These are phyloP conservation scores for Ochromonadaceae sp. DNA, from an alignment of 352 stramenopile genomes.

Conservation along the genomic window DNA sequence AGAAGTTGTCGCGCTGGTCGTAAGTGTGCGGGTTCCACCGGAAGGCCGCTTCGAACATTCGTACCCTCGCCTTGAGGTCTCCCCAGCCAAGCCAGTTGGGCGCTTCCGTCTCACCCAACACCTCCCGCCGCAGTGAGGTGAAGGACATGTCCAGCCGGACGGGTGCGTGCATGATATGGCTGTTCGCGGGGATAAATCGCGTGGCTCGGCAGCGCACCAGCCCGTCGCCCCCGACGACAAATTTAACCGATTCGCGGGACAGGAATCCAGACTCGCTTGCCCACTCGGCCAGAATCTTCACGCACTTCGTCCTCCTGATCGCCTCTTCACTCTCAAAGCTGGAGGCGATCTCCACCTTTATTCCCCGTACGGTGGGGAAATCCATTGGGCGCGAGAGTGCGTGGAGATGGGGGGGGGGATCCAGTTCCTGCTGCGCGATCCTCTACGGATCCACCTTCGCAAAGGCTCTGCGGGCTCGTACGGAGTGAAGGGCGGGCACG, in stretches of 20 bases:
- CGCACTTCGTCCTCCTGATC: no score
- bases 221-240: constrained; percentile 8
- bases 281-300: no score
- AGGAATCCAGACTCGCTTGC: neutral
- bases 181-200: constrained; percentile 3
- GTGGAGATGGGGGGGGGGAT: no score
- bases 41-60: neutral
- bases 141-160: constrained; percentile 4
- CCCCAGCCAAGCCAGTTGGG: neutral
- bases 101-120: neutral
- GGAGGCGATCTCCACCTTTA: no score
- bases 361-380: no score
- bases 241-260: neutral
- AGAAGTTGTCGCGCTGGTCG: neutral
- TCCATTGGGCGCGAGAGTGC: no score
- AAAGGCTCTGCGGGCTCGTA: no score
- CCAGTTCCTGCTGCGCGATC: no score
- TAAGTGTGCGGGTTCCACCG: neutral
- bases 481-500: no score
- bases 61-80: neutral
- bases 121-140: neutral
- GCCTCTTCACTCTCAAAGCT: no score
- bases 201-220: neutral
- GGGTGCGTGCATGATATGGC: neutral
- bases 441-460: no score